Evolutionary conservation across 2,329 filamentous ascomycete genomes (phyloP).

Genomic region (Cladosporium sp.): DNA sequence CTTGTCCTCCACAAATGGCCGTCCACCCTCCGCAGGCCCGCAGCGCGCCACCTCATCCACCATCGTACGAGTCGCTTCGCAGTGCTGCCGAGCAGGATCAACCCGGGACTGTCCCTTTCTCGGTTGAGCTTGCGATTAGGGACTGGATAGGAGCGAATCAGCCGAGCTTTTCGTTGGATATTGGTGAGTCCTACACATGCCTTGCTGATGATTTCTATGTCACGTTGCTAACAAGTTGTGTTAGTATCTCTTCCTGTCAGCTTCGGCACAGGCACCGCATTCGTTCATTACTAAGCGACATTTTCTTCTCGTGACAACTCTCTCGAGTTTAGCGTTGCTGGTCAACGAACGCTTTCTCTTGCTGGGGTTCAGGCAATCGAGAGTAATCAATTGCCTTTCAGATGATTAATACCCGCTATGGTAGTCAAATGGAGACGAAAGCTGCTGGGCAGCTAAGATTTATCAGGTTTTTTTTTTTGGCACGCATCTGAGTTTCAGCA

Average conservation of each 20-base stretch:
- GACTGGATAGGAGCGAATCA: neutral
- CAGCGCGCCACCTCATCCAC: neutral
- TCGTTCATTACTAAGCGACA: too few species aligned
- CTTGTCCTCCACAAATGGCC: neutral
- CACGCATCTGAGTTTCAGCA: too few species aligned
- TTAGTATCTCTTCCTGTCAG: neutral
- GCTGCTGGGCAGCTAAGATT: too few species aligned
- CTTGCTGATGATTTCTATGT: neutral
- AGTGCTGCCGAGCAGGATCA: neutral
- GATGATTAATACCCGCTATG: too few species aligned
- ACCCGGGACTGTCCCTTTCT: neutral
- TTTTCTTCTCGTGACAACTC: too few species aligned
- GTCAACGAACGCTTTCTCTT: too few species aligned
- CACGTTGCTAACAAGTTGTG: neutral
- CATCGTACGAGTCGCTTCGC: neutral
- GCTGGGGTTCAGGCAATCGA: too few species aligned
- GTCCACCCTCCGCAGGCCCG: neutral
- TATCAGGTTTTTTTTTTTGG: too few species aligned
- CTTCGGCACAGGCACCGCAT: neutral
- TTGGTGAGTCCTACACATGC: neutral
- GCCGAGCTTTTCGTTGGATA: constrained; percentile 1
- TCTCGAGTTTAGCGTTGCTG: too few species aligned
- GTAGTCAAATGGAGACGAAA: too few species aligned
- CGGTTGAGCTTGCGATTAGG: constrained; percentile 2
- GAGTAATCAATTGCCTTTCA: too few species aligned